These are phyloP conservation scores for Rutstroemia sp. DNA, from an alignment of 2,329 filamentous ascomycete species.

Conservation along the genomic window DNA sequence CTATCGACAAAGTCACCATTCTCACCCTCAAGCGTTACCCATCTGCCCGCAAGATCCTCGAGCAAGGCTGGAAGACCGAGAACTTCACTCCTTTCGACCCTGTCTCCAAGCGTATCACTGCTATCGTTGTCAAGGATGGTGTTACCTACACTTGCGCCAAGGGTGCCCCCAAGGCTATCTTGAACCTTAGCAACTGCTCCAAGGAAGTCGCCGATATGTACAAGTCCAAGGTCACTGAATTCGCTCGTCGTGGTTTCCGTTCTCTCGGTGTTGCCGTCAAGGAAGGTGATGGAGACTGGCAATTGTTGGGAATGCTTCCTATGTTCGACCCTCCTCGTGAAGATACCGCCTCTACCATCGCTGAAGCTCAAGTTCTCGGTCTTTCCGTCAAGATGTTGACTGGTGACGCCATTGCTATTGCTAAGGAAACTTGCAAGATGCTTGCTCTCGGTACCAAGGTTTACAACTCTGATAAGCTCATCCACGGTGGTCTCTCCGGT, in stretches of 20 bases:
- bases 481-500: conserved; percentile 67
- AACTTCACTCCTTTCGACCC: conserved; percentile 75
- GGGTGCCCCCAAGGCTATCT: conserved; percentile 69
- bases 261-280: conserved; percentile 73
- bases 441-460: conserved; percentile 72
- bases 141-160: conserved; percentile 68
- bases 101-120: conserved; percentile 72
- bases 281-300: conserved; percentile 65
- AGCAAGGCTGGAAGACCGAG: conserved; percentile 67
- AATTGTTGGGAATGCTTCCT: conserved; percentile 67
- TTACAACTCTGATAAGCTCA: conserved; percentile 72
- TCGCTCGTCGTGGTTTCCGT: conserved; percentile 72
- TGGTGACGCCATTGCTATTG: conserved; percentile 72
- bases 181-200: conserved; percentile 60
- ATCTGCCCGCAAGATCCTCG: conserved; percentile 68
- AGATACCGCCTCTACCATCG: conserved; percentile 70
- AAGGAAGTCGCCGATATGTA: conserved; percentile 58
- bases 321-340: conserved; percentile 77
- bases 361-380: conserved; percentile 69
- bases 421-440: conserved; percentile 79
- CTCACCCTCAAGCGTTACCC: conserved; percentile 70
- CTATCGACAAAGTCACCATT: conserved; percentile 74
- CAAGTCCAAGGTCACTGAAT: conserved; percentile 66
- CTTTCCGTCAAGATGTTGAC: conserved; percentile 77
- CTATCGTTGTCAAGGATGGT: conserved; percentile 59